Base-by-base conservation (phyloP, 108 stramenopile species). In the Nannochloropsis gaditana region DNA sequence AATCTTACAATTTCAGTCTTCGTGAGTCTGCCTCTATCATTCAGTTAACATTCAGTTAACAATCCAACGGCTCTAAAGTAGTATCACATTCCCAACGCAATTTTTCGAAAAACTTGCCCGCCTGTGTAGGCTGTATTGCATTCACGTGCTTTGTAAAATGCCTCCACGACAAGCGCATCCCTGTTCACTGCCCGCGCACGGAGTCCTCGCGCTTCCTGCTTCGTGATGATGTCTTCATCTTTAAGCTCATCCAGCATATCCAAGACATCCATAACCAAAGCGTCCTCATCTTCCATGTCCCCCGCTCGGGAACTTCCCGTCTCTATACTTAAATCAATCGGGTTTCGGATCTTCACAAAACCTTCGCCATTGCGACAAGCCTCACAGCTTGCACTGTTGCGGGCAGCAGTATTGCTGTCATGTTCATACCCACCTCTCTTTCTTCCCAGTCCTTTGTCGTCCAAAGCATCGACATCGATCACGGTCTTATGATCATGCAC, bases 181-280 rank as follows among this genome's bases (percentile, higher is more conserved):
- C n/a, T 73, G 19, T 73, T 73, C 59, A 73, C 59, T n/a, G 59
- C 59, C 59, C 59, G 15, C 59, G 59, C 15, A 4, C 59, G 59
- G 8, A 73, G 59, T 6, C n/a, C 59, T 6, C n/a, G 15, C 6
- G 59, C 59, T 73, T 73, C 59, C 59, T 73, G 15, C 59, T 73
- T 73, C 59, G 59, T 6, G 8, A 73, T 73, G 59, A 73, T 73
- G 8, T 73, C 59, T 73, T 73, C 59, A n/a, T 73, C 59, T 6
- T 73, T 73, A 3, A 73, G 59, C 59, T 73, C 59, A n/a, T 73
- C 59, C 5, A 73, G 59, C 59, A 73, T 73, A 73, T 73, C 59
- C 59, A 73, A n/a, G 19, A 73, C 2, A n/a, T 73, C 59, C 59
- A 73, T 2, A 2, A 73, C 59, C n/a, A 73, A 73, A n/a, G 15